Conservation (phyloP, 768 basidiomycete genomes). For the Pulveroboletus sp. region DNA sequence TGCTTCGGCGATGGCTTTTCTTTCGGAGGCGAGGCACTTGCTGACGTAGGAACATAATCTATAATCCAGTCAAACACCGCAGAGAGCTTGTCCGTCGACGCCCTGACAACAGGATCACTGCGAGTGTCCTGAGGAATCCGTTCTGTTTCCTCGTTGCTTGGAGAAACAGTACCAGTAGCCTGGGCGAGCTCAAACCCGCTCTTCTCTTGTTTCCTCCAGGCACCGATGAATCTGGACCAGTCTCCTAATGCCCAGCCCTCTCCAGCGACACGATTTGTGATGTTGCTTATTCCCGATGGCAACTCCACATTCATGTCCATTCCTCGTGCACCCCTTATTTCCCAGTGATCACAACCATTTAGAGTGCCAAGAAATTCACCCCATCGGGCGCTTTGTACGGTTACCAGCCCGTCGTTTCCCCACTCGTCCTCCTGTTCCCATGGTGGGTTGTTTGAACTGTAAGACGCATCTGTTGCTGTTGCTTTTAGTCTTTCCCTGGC, state of each 20-base stretch:
- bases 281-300: conserved; percentile 46
- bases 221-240: conserved; percentile 60
- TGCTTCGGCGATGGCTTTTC: conserved; percentile 15
- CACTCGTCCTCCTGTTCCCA: conserved; percentile 56
- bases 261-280: conserved; percentile 33
- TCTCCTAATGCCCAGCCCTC: conserved; percentile 48
- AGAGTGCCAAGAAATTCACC: conserved; percentile 92
- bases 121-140: conserved; percentile 29
- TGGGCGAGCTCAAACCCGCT: conserved; percentile 31
- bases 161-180: conserved; percentile 8
- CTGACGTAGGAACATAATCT: conserved; percentile 56
- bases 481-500: conserved; percentile 46
- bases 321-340: conserved; percentile 86
- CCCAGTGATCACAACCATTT: conserved; percentile 95
- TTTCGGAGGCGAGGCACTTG: conserved; percentile 22
- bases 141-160: conserved; percentile 13
- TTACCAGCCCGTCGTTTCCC: conserved; percentile 93
- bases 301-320: conserved; percentile 64
- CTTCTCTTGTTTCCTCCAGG: conserved; percentile 58
- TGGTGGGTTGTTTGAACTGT: conserved; percentile 28
- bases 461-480: conserved; percentile 1
- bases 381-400: conserved; percentile 91
- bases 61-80: conserved; percentile 79
- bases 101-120: conserved; percentile 57
- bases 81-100: conserved; percentile 70